Conservation (phyloP, 805 yeast species). For the Ascoidea rubescens region DNA sequence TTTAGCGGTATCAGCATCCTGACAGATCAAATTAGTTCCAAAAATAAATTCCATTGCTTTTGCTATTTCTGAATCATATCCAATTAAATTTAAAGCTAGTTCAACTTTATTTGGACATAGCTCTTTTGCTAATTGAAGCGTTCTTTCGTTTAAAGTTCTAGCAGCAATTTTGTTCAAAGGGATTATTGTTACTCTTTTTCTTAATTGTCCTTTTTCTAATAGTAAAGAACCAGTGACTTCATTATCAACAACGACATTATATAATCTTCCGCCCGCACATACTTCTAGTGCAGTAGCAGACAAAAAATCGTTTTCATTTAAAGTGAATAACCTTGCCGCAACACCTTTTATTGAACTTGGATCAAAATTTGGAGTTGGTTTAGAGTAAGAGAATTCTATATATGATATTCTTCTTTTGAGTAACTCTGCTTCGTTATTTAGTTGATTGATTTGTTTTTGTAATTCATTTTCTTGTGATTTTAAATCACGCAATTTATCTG, state of each 20-base stretch:
- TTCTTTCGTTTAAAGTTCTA: constrained; percentile 33
- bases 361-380: constrained; percentile 50
- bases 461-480: constrained; percentile 30
- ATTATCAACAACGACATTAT: constrained; percentile 81
- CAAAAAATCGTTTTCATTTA: constrained; percentile 40
- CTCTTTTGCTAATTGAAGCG: constrained; percentile 53
- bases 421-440: constrained; percentile 34
- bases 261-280: constrained; percentile 86
- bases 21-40: constrained; percentile 80
- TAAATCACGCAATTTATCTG: constrained; percentile 27
- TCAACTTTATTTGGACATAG: constrained; percentile 78
- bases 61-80: constrained; percentile 52
- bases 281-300: constrained; percentile 79
- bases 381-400: constrained; percentile 60
- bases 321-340: constrained; percentile 69
- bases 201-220: constrained; percentile 63
- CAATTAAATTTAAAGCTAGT: constrained; percentile 71
- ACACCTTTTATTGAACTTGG: constrained; percentile 64
- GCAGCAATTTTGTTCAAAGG: constrained; percentile 81
- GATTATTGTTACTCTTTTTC: constrained; percentile 77
- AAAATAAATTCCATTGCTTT: constrained; percentile 87
- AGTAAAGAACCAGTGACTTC: constrained; percentile 76
- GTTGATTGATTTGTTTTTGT: constrained; percentile 27
- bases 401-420: constrained; percentile 54
- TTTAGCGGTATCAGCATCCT: constrained; percentile 80